phyloP scores from a whole-genome alignment of 352 stramenopile species.

The Porosira glacialis region DNA sequence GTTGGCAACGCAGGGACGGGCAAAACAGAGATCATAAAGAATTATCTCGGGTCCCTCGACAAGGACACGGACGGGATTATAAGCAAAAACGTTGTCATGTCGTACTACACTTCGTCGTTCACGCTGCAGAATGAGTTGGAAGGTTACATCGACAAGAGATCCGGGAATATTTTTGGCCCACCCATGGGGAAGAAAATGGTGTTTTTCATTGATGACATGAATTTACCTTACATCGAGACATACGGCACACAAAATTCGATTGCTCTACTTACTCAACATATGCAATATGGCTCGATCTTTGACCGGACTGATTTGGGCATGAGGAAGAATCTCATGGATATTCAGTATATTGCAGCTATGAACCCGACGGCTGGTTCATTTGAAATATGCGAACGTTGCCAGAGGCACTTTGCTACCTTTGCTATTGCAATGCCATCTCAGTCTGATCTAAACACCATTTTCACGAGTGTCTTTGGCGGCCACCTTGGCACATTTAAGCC shows the following conservation, averaged over 20 bases:
- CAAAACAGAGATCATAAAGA: conserved; percentile 94
- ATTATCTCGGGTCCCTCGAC: conserved; percentile 89
- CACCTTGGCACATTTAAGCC: conserved; percentile 85
- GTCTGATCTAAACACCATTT: conserved; percentile 90
- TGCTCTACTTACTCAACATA: conserved; percentile 90
- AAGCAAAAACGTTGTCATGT: conserved; percentile 94
- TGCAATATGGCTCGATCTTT: conserved; percentile 93
- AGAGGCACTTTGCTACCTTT: conserved; percentile 93
- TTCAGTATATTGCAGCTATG: conserved; percentile 94
- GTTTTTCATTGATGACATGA: conserved; percentile 95
- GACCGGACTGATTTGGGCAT: conserved; percentile 90
- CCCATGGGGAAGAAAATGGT: conserved; percentile 90
- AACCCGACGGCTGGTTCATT: conserved; percentile 94
- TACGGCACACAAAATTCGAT: conserved; percentile 95
- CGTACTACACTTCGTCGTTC: conserved; percentile 92
- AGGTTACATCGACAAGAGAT: conserved; percentile 93
- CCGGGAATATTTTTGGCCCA: conserved; percentile 90
- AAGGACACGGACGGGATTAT: conserved; percentile 36
- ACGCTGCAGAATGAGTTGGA: conserved; percentile 92
- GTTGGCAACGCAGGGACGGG: conserved; percentile 91
- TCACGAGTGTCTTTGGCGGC: conserved; percentile 88
- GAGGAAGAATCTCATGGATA: conserved; percentile 93
- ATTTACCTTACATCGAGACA: conserved; percentile 92
- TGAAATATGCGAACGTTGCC: conserved; percentile 91
- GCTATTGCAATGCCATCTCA: conserved; percentile 88